phyloP scores from a whole-genome alignment of 805 yeast species.

The Yamadazyma paraphyllophila region DNA sequence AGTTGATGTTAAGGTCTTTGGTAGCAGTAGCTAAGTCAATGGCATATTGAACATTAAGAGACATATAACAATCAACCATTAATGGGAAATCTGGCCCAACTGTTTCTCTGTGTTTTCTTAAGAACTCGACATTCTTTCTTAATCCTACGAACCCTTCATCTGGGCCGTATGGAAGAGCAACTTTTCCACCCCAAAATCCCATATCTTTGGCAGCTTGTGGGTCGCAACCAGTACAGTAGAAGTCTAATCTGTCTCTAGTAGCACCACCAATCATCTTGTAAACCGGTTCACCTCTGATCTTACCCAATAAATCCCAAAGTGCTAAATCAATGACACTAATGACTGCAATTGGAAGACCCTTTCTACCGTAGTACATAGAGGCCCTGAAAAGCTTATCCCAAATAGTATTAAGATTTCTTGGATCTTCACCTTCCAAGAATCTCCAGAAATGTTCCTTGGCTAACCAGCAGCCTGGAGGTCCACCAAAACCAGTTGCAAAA shows the following conservation, averaged over 20 bases:
- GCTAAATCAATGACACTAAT: constrained; percentile 49
- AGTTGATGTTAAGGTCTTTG: constrained; percentile 46
- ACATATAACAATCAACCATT: constrained; percentile 56
- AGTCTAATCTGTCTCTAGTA: constrained; percentile 42
- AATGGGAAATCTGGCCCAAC: constrained; percentile 54
- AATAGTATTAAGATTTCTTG: constrained; percentile 42
- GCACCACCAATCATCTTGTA: constrained; percentile 54
- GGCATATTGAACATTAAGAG: constrained; percentile 46
- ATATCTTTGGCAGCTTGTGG: constrained; percentile 47
- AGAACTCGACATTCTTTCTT: constrained; percentile 44
- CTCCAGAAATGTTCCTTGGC: constrained; percentile 46
- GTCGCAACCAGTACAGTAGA: constrained; percentile 50
- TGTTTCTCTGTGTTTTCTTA: constrained; percentile 41
- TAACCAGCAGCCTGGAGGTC: constrained; percentile 50
- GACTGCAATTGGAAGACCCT: constrained; percentile 48
- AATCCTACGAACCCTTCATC: constrained; percentile 50
- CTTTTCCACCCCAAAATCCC: constrained; percentile 57
- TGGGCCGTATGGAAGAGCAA: constrained; percentile 50
- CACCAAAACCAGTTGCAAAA: constrained; percentile 53
- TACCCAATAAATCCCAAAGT: constrained; percentile 50
- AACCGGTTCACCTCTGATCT: constrained; percentile 50
- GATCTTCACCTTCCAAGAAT: constrained; percentile 46
- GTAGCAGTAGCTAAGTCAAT: constrained; percentile 46
- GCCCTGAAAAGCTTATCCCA: constrained; percentile 52
- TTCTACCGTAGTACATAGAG: constrained; percentile 51